Percentiles rank a stretch among this genome's conserved stretches.
These are phyloP conservation scores for Eucalyptus sp. DNA, from an alignment of 345 rosid species.

Conservation along the genomic window DNA sequence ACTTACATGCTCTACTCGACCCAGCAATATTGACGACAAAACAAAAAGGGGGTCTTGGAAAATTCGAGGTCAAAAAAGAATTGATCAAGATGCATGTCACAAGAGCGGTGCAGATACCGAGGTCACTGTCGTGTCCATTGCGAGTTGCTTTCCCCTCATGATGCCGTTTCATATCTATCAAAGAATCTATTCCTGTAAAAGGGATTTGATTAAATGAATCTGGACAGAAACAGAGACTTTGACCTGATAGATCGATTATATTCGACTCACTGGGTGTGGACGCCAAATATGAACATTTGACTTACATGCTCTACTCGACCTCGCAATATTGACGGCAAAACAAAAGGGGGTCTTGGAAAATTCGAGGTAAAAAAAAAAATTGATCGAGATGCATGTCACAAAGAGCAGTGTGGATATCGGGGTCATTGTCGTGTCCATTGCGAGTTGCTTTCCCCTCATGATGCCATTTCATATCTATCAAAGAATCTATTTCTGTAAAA, in stretches of 20 bases:
- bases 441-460: not conserved
- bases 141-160: rapidly evolving
- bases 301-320: too few species aligned
- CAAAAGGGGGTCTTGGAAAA: rapidly evolving
- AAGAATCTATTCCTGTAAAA: rapidly evolving
- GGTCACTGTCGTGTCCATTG: rapidly evolving
- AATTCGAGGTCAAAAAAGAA: rapidly evolving
- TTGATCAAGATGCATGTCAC: not conserved
- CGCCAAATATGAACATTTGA: not conserved
- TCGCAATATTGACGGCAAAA: rapidly evolving
- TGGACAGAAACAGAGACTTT: rapidly evolving
- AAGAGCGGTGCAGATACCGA: rapidly evolving
- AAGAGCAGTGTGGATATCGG: rapidly evolving
- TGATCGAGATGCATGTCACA: not conserved
- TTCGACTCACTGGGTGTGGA: rapidly evolving
- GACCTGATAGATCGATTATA: rapidly evolving
- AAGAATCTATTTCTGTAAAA: not conserved
- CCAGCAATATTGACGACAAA: rapidly evolving
- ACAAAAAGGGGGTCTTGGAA: rapidly evolving
- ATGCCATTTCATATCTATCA: not conserved
- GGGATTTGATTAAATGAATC: not conserved
- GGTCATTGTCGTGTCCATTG: rapidly evolving
- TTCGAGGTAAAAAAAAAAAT: not conserved
- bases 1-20: too few species aligned
- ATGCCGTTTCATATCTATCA: too few species aligned